A percentile compares a stretch with the other conserved stretches of the same genome.
phyloP scores from a whole-genome alignment of 2,329 filamentous ascomycete genomes.

The Plectosphaerella sp. region DNA sequence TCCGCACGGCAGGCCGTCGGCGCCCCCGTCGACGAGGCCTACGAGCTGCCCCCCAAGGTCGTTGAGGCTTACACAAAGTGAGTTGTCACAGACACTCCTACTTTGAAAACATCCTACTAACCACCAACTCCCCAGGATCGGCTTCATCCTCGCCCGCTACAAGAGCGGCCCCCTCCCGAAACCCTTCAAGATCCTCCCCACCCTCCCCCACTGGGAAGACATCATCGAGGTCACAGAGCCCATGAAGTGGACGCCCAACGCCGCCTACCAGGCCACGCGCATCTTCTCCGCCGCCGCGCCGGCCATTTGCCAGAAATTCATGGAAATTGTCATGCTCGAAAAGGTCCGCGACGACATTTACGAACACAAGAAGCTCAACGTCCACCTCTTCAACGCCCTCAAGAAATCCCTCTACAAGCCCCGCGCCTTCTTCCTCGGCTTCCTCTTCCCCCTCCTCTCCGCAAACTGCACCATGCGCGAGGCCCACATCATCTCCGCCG shows the following conservation, averaged over 20 bases:
- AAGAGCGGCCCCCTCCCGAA: slow-evolving; percentile 96
- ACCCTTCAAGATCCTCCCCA: slow-evolving; percentile 94
- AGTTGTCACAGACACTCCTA: slow-evolving; percentile 15
- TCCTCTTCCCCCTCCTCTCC: slow-evolving; percentile 84
- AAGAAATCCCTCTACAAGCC: slow-evolving; percentile 95
- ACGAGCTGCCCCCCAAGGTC: slow-evolving; percentile 85
- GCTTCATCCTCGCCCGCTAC: slow-evolving; percentile 83
- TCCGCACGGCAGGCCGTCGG: slow-evolving; percentile 40
- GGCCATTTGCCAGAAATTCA: slow-evolving; percentile 74
- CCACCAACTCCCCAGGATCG: slow-evolving; percentile 56
- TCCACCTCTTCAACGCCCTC: slow-evolving; percentile 89
- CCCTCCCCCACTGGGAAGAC: slow-evolving; percentile 86
- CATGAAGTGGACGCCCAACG: slow-evolving; percentile 67
- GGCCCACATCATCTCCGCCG: slow-evolving; percentile 84
- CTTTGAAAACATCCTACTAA: not conserved
- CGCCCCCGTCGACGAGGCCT: slow-evolving; percentile 68
- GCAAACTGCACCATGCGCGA: slow-evolving; percentile 88
- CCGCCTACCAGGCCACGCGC: slow-evolving; percentile 82
- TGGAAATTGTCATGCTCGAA: slow-evolving; percentile 82
- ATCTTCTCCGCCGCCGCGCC: slow-evolving; percentile 89
- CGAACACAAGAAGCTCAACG: slow-evolving; percentile 91
- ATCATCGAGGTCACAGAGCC: slow-evolving; percentile 82
- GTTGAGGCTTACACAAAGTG: slow-evolving; percentile 91
- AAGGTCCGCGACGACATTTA: slow-evolving; percentile 90
- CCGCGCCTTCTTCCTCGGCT: slow-evolving; percentile 82